Conservation (phyloP, 2,329 filamentous ascomycete species). For the Plenodomus lindquistii region DNA sequence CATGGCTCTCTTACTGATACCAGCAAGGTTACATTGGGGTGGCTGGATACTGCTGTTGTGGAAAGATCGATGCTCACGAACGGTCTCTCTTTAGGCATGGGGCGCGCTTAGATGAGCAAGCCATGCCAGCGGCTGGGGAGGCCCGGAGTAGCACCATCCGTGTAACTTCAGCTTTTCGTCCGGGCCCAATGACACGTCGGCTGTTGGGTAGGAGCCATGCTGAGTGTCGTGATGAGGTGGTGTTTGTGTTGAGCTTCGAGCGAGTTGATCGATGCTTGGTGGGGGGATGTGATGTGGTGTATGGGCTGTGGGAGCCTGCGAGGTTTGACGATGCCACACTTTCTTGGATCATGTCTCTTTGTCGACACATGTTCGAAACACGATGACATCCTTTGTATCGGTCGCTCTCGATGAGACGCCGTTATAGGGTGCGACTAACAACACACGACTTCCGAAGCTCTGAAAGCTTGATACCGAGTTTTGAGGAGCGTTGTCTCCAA, state of each 20-base stretch:
- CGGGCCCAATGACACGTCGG: slow-evolving; percentile 12
- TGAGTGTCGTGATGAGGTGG: slow-evolving; percentile 4
- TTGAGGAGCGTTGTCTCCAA: neutral
- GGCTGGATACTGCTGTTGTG: slow-evolving; percentile 1
- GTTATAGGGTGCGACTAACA: neutral
- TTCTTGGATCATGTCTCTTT: no score
- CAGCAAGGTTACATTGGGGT: slow-evolving; percentile 12
- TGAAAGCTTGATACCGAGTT: neutral
- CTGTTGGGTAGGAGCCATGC: slow-evolving; percentile 11
- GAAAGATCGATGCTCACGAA: slow-evolving; percentile 1
- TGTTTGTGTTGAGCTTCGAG: neutral
- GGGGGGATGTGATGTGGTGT: neutral
- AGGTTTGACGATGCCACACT: no score
- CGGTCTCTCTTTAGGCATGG: neutral
- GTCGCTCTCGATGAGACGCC: slow-evolving; percentile 11
- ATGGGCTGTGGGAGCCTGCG: no score
- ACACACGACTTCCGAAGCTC: neutral
- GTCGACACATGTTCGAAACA: no score
- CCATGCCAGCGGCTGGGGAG: neutral
- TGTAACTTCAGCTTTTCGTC: slow-evolving; percentile 7
- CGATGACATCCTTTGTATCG: neutral
- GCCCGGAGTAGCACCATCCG: neutral
- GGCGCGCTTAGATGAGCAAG: neutral
- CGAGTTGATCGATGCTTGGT: neutral
- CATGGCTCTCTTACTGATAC: slow-evolving; percentile 5